phyloP scores from a whole-genome alignment of 768 basidiomycete genomes.

The Paxillus involutus region DNA sequence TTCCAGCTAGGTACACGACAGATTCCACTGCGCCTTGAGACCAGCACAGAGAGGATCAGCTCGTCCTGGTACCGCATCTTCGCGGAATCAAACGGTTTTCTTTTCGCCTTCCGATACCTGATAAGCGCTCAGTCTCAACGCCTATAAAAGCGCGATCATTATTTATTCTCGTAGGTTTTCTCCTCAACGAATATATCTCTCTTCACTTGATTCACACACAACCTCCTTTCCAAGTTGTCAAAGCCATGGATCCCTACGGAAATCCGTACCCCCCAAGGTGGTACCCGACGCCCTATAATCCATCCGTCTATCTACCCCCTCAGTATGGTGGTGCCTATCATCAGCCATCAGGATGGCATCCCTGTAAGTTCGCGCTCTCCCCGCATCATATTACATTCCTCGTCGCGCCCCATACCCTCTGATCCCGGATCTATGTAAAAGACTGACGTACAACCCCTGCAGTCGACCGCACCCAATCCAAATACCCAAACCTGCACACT shows the following conservation, averaged over 20 bases:
- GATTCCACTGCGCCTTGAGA: too few species aligned
- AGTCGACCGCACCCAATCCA: slow-evolving; percentile 31
- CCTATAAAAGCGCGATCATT: slow-evolving; percentile 7
- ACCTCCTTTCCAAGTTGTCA: neutral
- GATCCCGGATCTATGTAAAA: neutral
- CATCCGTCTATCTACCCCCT: slow-evolving; percentile 28
- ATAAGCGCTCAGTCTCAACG: slow-evolving; percentile 8
- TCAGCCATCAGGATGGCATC: slow-evolving; percentile 12
- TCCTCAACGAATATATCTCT: neutral
- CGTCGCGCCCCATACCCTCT: neutral
- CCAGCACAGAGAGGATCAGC: neutral
- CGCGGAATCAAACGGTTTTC: slow-evolving; percentile 6
- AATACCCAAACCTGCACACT: slow-evolving; percentile 54
- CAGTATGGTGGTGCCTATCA: slow-evolving; percentile 14
- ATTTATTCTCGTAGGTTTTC: neutral
- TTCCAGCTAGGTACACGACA: too few species aligned
- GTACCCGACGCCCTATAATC: slow-evolving; percentile 29
- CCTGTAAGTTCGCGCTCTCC: slow-evolving; percentile 10
- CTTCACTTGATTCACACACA: neutral
- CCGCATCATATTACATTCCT: neutral
- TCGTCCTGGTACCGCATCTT: neutral
- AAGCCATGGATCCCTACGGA: slow-evolving; percentile 24
- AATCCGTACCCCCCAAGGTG: slow-evolving; percentile 15
- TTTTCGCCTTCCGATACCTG: neutral
- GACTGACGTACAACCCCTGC: neutral